Evolutionary conservation across 2,329 filamentous ascomycete genomes (phyloP).

Genomic region (Leptographium procerum): DNA sequence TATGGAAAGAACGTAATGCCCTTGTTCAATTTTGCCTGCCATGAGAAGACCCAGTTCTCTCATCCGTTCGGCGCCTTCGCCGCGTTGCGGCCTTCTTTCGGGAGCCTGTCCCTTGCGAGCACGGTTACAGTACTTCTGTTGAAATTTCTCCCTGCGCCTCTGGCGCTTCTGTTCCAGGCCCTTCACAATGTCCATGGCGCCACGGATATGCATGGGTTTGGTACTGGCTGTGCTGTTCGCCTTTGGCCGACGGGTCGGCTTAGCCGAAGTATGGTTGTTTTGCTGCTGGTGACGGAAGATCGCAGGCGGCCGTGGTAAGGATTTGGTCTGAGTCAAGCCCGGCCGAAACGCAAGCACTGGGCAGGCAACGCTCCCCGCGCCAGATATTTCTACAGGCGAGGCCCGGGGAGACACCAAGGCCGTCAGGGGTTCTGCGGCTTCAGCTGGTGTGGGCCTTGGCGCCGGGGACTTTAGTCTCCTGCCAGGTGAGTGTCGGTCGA

Average conservation of each 20-base stretch:
- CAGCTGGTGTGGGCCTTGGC: slow-evolving; percentile 25
- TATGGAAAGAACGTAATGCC: slow-evolving; percentile 68
- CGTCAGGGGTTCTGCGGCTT: not conserved
- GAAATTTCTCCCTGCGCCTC: slow-evolving; percentile 84
- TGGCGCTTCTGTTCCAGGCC: slow-evolving; percentile 90
- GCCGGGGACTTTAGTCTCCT: slow-evolving; percentile 57
- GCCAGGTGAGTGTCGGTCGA: slow-evolving; percentile 59
- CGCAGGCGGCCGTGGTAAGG: slow-evolving; percentile 68
- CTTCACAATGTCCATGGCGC: slow-evolving; percentile 96
- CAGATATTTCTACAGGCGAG: slow-evolving; percentile 26
- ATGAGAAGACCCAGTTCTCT: slow-evolving; percentile 79
- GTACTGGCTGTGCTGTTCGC: slow-evolving; percentile 16
- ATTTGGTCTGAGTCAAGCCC: slow-evolving; percentile 67
- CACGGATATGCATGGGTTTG: slow-evolving; percentile 59
- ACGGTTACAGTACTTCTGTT: slow-evolving; percentile 79
- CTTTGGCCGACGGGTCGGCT: slow-evolving; percentile 14
- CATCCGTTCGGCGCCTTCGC: slow-evolving; percentile 89
- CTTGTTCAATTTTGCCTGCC: slow-evolving; percentile 65
- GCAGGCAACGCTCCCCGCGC: slow-evolving; percentile 28
- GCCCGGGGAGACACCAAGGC: slow-evolving; percentile 33
- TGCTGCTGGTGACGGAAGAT: slow-evolving; percentile 43
- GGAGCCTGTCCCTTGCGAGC: slow-evolving; percentile 55
- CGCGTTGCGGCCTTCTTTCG: slow-evolving; percentile 60
- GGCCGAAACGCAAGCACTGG: slow-evolving; percentile 46
- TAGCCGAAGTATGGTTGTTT: slow-evolving; percentile 12